phyloP scores from a whole-genome alignment of 1,284 basidiomycete genomes.

The Austroboletus novae-zelandiae region DNA sequence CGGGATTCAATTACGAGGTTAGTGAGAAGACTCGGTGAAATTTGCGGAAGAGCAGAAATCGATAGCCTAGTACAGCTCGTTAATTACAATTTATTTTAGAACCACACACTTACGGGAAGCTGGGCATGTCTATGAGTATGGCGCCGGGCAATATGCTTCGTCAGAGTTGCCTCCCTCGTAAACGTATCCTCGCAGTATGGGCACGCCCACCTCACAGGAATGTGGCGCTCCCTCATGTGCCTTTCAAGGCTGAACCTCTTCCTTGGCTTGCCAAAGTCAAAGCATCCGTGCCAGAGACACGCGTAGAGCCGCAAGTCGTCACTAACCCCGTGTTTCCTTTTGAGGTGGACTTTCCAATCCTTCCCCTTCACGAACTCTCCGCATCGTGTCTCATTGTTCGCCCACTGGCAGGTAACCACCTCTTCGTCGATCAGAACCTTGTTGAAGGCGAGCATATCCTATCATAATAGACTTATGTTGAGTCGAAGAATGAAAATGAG shows the following conservation, averaged over 20 bases:
- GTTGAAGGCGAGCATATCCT: background rate
- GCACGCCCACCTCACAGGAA: background rate
- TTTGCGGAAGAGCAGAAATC: no score
- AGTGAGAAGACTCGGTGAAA: no score
- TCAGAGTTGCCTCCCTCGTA: background rate
- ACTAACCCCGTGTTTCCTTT: background rate
- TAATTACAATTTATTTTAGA: no score
- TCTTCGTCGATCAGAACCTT: background rate
- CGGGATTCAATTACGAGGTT: no score
- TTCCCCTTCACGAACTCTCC: background rate
- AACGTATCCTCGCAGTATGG: background rate
- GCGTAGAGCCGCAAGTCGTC: background rate
- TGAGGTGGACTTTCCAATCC: background rate
- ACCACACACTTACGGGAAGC: slow-evolving; percentile 2
- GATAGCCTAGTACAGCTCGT: no score
- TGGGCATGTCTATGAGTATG: background rate
- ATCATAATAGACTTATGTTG: no score
- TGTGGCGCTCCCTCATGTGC: background rate
- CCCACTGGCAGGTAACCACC: background rate
- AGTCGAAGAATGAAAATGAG: background rate
- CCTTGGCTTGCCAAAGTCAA: background rate
- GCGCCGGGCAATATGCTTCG: background rate
- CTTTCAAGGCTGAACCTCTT: background rate
- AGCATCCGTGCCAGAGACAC: background rate
- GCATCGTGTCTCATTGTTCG: background rate